Evolutionary conservation across 2,329 filamentous ascomycete species (phyloP).

Genomic region (Paraphoma sp.): DNA sequence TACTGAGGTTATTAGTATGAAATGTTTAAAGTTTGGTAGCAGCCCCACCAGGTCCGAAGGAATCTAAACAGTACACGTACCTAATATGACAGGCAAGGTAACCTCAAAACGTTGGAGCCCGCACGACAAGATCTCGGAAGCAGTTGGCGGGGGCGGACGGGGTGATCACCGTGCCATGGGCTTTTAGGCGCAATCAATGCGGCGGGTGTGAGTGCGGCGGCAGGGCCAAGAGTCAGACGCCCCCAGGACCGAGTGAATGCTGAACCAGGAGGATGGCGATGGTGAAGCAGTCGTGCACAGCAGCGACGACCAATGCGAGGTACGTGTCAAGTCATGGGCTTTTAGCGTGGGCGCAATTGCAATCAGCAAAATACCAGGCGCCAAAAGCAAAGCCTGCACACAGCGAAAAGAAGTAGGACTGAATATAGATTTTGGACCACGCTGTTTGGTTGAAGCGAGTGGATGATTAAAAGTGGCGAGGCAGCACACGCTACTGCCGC

Average conservation of each 20-base stretch:
- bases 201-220: constrained; percentile 35
- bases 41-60: constrained; percentile 28
- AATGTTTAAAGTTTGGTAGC: constrained; percentile 32
- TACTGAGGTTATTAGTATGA: constrained; percentile 37
- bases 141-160: constrained; percentile 39
- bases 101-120: constrained; percentile 45
- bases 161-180: constrained; percentile 43
- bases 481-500: constrained; percentile 39
- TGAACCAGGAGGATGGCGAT: constrained; percentile 18
- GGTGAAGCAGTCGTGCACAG: constrained; percentile 34
- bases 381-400: constrained; percentile 41
- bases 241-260: constrained; percentile 22
- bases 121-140: constrained; percentile 43
- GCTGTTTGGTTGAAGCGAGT: constrained; percentile 43
- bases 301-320: constrained; percentile 34
- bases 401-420: constrained; percentile 39
- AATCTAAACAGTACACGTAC: constrained; percentile 35
- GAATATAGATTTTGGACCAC: constrained; percentile 37
- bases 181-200: constrained; percentile 35
- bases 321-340: constrained; percentile 26
- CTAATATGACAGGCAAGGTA: constrained; percentile 33
- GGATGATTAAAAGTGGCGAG: constrained; percentile 50
- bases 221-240: constrained; percentile 32
- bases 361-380: constrained; percentile 33
- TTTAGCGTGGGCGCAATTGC: constrained; percentile 32